Evolutionary conservation across 352 stramenopile species (phyloP).

Genomic region (Phytophthora fragariaefolia): DNA sequence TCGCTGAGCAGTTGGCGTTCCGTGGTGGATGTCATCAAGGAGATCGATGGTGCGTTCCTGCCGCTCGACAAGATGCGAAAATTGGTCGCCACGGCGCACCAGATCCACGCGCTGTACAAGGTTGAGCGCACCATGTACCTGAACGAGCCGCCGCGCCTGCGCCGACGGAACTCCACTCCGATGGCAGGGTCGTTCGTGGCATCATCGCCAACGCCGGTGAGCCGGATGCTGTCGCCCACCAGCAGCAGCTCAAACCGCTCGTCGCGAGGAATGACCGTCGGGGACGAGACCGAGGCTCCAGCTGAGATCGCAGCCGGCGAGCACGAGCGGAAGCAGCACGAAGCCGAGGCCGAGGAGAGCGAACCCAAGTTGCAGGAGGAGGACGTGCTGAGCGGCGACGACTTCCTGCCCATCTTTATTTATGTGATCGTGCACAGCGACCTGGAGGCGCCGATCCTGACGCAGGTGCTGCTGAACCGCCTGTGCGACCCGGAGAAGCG

Average conservation of each 20-base stretch:
- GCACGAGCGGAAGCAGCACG: constrained; percentile 15
- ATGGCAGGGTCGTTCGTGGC: constrained; percentile 32
- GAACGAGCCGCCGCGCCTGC: constrained; percentile 33
- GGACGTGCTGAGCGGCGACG: constrained; percentile 82
- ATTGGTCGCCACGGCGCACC: constrained; percentile 70
- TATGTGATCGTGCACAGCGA: constrained; percentile 90
- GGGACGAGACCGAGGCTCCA: constrained; percentile 31
- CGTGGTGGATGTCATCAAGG: constrained; percentile 78
- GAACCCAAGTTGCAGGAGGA: constrained; percentile 47
- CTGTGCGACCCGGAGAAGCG: constrained; percentile 88
- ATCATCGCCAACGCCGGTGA: constrained; percentile 21
- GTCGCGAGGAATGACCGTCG: constrained; percentile 33
- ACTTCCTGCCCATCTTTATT: constrained; percentile 91
- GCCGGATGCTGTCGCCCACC: constrained; percentile 32
- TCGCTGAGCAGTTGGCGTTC: constrained; percentile 79
- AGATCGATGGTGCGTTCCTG: constrained; percentile 84
- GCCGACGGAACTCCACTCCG: constrained; percentile 54
- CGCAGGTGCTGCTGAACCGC: constrained; percentile 82
- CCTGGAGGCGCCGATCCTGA: constrained; percentile 77
- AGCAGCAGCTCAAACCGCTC: constrained; percentile 36
- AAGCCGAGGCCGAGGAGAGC: constrained; percentile 8
- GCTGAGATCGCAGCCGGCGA: constrained; percentile 13
- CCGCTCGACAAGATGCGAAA: constrained; percentile 88
- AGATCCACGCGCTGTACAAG: constrained; percentile 79
- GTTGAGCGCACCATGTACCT: constrained; percentile 60